Evolutionary conservation across 78 protist species (phyloP).

Genomic region (Emiliania huxleyi): DNA sequence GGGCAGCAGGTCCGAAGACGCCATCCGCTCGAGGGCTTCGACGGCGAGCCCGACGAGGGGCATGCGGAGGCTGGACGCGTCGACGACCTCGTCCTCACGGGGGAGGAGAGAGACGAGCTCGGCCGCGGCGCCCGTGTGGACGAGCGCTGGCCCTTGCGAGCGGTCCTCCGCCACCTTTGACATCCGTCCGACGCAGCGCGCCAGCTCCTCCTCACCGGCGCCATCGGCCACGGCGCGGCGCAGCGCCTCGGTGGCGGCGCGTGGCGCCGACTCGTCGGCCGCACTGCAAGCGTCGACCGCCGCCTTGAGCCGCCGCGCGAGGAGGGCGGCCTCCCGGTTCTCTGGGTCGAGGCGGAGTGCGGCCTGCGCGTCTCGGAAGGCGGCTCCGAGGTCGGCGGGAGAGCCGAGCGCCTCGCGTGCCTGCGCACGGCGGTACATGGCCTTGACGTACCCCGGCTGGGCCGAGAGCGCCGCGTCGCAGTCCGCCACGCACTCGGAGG

Average conservation of each 20-base stretch:
- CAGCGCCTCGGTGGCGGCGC: neutral
- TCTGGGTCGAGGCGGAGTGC: neutral
- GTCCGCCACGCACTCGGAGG: neutral
- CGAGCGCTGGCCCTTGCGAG: neutral
- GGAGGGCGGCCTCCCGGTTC: neutral
- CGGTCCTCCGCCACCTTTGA: neutral
- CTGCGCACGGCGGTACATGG: neutral
- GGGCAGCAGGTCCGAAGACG: neutral
- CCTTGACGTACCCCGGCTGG: neutral
- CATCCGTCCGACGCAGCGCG: neutral
- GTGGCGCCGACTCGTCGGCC: neutral
- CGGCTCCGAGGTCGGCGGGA: neutral
- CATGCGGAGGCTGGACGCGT: neutral
- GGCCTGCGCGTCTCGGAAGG: neutral
- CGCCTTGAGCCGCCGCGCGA: neutral
- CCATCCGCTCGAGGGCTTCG: neutral
- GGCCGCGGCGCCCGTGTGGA: slow-evolving; percentile 4
- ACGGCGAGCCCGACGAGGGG: neutral
- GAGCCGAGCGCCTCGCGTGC: neutral
- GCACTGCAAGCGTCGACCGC: neutral
- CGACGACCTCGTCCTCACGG: neutral
- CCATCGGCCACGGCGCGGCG: no score
- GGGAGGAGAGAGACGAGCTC: neutral
- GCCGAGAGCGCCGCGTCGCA: neutral
- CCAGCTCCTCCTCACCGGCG: neutral